Conservation (phyloP, 352 stramenopile genomes). For the Globisporangium polare region DNA sequence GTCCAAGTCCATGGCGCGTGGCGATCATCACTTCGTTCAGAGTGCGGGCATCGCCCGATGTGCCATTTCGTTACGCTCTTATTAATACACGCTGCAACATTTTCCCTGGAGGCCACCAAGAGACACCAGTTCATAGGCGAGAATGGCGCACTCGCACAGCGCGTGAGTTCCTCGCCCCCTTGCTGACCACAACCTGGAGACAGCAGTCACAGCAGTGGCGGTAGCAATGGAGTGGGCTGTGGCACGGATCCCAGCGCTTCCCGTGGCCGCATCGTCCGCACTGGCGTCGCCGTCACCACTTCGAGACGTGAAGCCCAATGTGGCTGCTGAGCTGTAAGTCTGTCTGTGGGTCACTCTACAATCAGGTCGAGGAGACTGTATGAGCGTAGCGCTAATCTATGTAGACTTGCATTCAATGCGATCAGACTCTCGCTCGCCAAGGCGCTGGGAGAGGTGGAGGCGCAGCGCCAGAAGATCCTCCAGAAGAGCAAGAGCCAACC, state of each 20-base stretch:
- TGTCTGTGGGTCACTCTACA: no score
- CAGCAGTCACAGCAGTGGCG: neutral
- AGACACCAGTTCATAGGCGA: no score
- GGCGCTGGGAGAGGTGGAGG: slow-evolving; percentile 33
- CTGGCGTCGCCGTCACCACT: slow-evolving; percentile 1
- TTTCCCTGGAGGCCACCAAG: no score
- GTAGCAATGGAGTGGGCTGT: slow-evolving; percentile 23
- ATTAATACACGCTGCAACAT: neutral
- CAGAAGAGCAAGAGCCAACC: slow-evolving; percentile 24
- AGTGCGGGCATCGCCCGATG: no score
- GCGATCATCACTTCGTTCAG: neutral
- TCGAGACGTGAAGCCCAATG: slow-evolving; percentile 1
- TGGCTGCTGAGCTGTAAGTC: slow-evolving; percentile 14
- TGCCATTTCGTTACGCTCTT: no score
- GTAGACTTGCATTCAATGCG: neutral
- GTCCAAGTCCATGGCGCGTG: neutral
- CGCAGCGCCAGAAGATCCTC: slow-evolving; percentile 30
- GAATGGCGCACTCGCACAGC: no score
- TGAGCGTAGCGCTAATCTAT: no score
- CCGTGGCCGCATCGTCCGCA: neutral
- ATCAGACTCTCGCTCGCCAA: slow-evolving; percentile 30
- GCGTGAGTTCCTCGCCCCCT: neutral
- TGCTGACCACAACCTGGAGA: neutral
- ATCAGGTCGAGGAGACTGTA: no score
- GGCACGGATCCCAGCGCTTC: slow-evolving; percentile 25